Evolutionary conservation across 139 green algal genomes (phyloP), one percentile per base, ranked within the genome.

Genomic region (Tetradesmus obliquus): DNA sequence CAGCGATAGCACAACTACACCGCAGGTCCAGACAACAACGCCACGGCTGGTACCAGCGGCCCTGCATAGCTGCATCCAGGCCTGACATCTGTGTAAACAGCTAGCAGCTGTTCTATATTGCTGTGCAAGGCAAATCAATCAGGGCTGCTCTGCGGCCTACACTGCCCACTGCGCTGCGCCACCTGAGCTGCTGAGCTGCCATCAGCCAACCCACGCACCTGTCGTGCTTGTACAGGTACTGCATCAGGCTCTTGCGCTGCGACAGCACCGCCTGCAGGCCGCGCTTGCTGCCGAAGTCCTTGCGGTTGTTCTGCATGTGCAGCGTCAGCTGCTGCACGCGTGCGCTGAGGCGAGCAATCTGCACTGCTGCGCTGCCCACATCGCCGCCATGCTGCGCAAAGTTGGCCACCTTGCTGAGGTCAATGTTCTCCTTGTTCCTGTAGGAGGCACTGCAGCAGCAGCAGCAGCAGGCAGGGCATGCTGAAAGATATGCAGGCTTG

Each of bases 161-260:
- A 45, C 32, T 45, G 32, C 32, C 32, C 32, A 45, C 32, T 45
- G 32, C 32, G 32, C 32, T 45, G 32, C 32, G 32, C 32, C 32
- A 45, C 32, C 32, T 45, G 32, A 45, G 32, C 32, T 45, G 32
- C 32, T 45, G 32, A 45, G 32, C 32, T 45, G 32, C 32, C 32
- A 45, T 45, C 32, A 45, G 32, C 32, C 32, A 45, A 45, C 32
- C 32, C 32, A 45, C 90, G 10, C 55, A 93, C 94, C 94, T 94
- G 91, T 97, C 90, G 4, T 88, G 93, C 22, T 83, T 92, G 92
- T 96, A 96, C 45, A 98, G 89, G 93, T 98, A 98, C 87, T 96
- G 93, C 87, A 98, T 91, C 53, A 97, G 93, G 13, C 83, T 93
- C 86, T 95, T 96, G 81, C 96, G 90, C 90, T 96, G 92, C 60